A percentile compares a stretch with the other conserved stretches of the same genome.
phyloP scores from a whole-genome alignment of 176 grass and related monocot genomes.

The Oryza longistaminata region DNA sequence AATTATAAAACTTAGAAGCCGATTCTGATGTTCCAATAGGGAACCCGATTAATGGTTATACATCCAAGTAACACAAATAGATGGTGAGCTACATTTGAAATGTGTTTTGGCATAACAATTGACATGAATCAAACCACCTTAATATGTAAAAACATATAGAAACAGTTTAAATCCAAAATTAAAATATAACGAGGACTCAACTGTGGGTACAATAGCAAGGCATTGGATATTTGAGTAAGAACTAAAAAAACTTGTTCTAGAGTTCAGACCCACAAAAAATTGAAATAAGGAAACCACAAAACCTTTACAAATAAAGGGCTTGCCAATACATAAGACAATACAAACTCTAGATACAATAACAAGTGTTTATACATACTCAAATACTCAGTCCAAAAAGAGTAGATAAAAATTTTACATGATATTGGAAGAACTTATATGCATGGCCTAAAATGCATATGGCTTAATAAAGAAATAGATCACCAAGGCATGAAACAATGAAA shows the following conservation, averaged over 20 bases:
- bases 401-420: neutral
- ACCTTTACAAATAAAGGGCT: neutral
- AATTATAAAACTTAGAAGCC: neutral
- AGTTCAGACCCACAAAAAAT: neutral
- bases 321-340: neutral
- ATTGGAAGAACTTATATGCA: neutral
- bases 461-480: neutral
- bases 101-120: neutral
- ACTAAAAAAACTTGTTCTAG: neutral
- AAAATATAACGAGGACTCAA: neutral
- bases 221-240: neutral
- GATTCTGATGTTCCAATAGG: neutral
- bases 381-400: constrained; percentile 9
- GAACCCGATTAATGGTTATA: neutral
- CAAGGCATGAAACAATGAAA: neutral
- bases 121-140: neutral
- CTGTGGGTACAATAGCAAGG: neutral
- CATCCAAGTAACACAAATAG: constrained; percentile 8
- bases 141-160: neutral
- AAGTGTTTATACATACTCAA: neutral
- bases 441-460: neutral
- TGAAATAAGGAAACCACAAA: neutral
- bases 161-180: neutral
- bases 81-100: neutral
- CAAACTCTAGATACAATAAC: neutral